These are phyloP conservation scores for Phytophthora niederhauseri DNA, from an alignment of 352 stramenopile genomes.

Conservation along the genomic window DNA sequence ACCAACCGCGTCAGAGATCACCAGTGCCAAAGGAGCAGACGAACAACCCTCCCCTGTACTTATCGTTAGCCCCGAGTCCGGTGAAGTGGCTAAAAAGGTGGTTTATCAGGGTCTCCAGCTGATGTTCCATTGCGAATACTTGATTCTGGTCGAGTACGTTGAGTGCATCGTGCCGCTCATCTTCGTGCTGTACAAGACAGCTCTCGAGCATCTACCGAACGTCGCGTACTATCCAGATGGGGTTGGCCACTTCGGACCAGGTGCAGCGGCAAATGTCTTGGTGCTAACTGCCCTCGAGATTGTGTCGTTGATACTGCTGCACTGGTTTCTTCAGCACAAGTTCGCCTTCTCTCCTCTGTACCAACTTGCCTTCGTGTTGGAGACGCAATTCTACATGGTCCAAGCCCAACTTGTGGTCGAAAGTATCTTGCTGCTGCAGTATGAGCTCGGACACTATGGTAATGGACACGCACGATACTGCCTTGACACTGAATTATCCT, in stretches of 20 bases:
- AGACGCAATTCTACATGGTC: neutral
- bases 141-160: neutral
- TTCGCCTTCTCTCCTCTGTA: neutral
- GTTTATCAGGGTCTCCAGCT: neutral
- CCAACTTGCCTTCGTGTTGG: neutral
- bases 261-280: neutral
- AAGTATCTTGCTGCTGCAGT: neutral
- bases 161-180: slow-evolving; percentile 1
- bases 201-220: neutral
- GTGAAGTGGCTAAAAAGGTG: neutral
- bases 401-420: neutral
- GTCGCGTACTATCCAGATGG: neutral
- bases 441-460: neutral
- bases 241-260: neutral
- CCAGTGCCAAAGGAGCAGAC: neutral
- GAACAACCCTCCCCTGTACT: neutral
- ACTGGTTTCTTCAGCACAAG: neutral
- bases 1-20: neutral
- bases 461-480: neutral
- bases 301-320: neutral
- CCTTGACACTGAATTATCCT: neutral
- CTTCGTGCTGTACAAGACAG: neutral
- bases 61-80: neutral
- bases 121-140: slow-evolving; percentile 2
- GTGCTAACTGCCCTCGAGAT: neutral